These are phyloP conservation scores for Pseudovirgaria hyperparasitica DNA, from an alignment of 2,329 filamentous ascomycete genomes.

Conservation along the genomic window DNA sequence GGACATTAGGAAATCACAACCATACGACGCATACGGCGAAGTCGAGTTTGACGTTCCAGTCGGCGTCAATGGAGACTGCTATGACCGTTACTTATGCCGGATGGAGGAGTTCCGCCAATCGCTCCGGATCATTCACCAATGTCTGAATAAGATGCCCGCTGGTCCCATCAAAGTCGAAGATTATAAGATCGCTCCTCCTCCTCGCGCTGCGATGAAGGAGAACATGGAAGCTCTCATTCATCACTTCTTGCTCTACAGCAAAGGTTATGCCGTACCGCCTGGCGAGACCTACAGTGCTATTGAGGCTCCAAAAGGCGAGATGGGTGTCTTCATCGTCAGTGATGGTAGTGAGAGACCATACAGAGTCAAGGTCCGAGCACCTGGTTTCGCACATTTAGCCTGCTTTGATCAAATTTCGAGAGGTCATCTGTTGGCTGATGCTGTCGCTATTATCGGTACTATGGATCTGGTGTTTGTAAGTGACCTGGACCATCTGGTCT, in stretches of 20 bases:
- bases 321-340: slow-evolving; percentile 93
- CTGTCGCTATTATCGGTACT: slow-evolving; percentile 78
- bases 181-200: slow-evolving; percentile 95
- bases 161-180: slow-evolving; percentile 93
- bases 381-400: slow-evolving; percentile 87
- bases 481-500: slow-evolving; percentile 18
- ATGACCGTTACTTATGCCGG: slow-evolving; percentile 95
- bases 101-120: slow-evolving; percentile 99
- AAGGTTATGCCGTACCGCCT: slow-evolving; percentile 92
- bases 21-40: slow-evolving; percentile 94
- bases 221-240: slow-evolving; percentile 99
- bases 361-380: slow-evolving; percentile 92
- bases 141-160: slow-evolving; percentile 95
- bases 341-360: slow-evolving; percentile 95
- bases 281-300: slow-evolving; percentile 97
- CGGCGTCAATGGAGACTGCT: slow-evolving; percentile 94
- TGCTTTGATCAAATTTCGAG: slow-evolving; percentile 89
- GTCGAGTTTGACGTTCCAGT: slow-evolving; percentile 98
- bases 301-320: slow-evolving; percentile 99
- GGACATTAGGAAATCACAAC: slow-evolving; percentile 92
- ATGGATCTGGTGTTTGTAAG: slow-evolving; percentile 28
- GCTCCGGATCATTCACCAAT: slow-evolving; percentile 96
- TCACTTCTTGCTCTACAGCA: slow-evolving; percentile 97
- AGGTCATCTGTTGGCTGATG: slow-evolving; percentile 90
- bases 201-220: slow-evolving; percentile 98